A percentile compares a stretch with the other conserved stretches of the same genome.
Conservation (phyloP, 1,139 yeast species). For the Yamadazyma sp. region DNA sequence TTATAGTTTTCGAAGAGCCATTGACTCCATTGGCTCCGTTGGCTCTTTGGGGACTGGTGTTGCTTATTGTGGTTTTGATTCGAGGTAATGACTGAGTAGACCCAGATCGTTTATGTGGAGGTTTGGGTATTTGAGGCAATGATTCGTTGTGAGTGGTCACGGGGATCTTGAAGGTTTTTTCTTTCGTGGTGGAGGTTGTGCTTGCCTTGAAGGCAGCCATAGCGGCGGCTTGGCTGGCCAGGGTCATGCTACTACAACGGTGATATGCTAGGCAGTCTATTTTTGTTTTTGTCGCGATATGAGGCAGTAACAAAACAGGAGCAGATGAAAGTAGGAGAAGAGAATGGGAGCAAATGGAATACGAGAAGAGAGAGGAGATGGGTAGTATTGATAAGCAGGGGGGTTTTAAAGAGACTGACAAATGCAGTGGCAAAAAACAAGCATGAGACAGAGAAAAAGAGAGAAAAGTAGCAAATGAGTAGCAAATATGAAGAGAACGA, state of each 20-base stretch:
- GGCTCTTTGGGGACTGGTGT: conserved; percentile 1
- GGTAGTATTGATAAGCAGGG: no score
- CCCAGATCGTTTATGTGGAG: conserved; percentile 5
- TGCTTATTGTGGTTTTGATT: conserved; percentile 7
- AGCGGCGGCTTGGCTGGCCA: conserved; percentile 36
- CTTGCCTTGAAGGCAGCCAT: conserved; percentile 31
- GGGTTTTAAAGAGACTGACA: no score
- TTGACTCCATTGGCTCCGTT: neutral
- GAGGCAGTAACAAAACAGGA: neutral
- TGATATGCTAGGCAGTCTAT: neutral
- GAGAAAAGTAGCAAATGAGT: no score
- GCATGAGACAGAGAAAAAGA: no score
- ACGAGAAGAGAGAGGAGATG: no score
- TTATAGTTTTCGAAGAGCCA: neutral
- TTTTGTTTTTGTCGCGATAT: neutral
- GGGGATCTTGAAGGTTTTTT: conserved; percentile 7
- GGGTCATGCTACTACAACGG: conserved; percentile 5
- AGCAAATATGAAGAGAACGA: no score
- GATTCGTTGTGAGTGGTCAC: conserved; percentile 5
- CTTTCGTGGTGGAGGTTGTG: conserved; percentile 4
- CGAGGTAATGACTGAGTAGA: conserved; percentile 12
- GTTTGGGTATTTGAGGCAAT: conserved; percentile 10
- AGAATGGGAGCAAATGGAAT: no score
- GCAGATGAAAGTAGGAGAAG: no score
- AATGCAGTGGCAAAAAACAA: no score